phyloP scores from a whole-genome alignment of 2,329 filamentous ascomycete species.

The Hymenoscyphus scutula region DNA sequence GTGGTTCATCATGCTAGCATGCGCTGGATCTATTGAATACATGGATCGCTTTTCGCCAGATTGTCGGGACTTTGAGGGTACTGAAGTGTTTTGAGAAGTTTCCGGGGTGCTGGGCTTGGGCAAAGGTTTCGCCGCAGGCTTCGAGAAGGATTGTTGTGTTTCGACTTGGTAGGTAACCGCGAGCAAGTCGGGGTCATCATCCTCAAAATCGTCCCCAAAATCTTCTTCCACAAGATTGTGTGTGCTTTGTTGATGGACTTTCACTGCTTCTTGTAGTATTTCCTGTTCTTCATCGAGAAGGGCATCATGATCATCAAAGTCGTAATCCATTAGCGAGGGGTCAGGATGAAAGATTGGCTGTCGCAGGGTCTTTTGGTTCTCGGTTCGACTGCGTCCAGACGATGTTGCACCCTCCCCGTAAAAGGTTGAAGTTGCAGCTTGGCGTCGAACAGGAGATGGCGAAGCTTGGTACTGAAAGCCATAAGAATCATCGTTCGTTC shows the following conservation, averaged over 20 bases:
- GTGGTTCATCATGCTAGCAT: slow-evolving; percentile 58
- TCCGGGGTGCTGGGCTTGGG: slow-evolving; percentile 3
- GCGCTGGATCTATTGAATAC: slow-evolving; percentile 36
- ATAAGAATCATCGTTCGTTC: background rate
- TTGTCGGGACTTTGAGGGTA: slow-evolving; percentile 16
- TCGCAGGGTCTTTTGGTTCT: slow-evolving; percentile 7
- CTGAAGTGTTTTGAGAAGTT: slow-evolving; percentile 14
- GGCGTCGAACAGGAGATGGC: slow-evolving; percentile 15
- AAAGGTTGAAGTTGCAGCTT: background rate
- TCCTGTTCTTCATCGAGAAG: slow-evolving; percentile 30
- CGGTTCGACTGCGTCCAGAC: background rate
- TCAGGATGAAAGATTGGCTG: slow-evolving; percentile 27
- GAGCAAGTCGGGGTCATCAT: slow-evolving; percentile 40
- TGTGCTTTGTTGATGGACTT: background rate
- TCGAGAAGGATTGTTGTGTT: slow-evolving; percentile 33
- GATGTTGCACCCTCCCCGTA: background rate
- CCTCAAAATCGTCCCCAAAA: slow-evolving; percentile 28
- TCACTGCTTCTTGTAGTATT: slow-evolving; percentile 14
- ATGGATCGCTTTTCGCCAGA: slow-evolving; percentile 27
- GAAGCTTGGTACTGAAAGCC: slow-evolving; percentile 11
- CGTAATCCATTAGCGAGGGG: slow-evolving; percentile 23
- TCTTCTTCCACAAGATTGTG: slow-evolving; percentile 13
- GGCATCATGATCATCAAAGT: slow-evolving; percentile 28
- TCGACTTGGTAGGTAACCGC: slow-evolving; percentile 44
- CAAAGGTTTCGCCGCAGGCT: background rate